Base-by-base conservation (phyloP, 352 stramenopile species). In the Phytophthora fragariaefolia region DNA sequence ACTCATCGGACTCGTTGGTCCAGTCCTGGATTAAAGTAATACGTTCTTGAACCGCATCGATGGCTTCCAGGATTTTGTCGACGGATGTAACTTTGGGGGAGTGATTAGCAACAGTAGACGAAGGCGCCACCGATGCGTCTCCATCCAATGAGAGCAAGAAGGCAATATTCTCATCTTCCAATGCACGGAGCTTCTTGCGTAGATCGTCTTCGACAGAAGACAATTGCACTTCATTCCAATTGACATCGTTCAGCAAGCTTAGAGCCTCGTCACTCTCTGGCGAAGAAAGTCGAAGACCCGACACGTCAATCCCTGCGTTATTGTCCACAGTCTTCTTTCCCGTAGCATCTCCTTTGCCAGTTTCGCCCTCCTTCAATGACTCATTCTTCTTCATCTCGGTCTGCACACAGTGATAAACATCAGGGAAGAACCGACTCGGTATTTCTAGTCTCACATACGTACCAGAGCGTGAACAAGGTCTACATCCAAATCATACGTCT, bases 91-190 rank as follows among this genome's bases (percentile, higher is more conserved):
- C 50, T 27, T 49, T 54, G 4, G 52, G 22, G 38, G 20, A 10
- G 38, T 17, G 50, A 13, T 23, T 67, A 15, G 28, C 51, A 40
- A 27, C 30, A 0, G 5, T 12, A 51, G 28, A 58, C 32, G 51
- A 30, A 12, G 50, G 55, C 6, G 49, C 20, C 36, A 68, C 67
- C 1, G 32, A n/a, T 15, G 46, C 12, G 66, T 78, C 66, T 3
- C 78, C 69, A 48, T 93, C 83, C 52, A 93, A 77, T 3, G 82
- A 87, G 15, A 93, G 66, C 10, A 93, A 53, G 42, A 93, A 91
- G 15, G 80, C 72, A 30, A 93, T 91, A 59, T 93, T 93, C 8
- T 91, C 83, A 48, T 93, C 83, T 27, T 91, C 85, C 1, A 93
- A 68, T 20, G 47, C 58, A 6, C 80, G 77, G 18, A 93, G 28